Base-by-base conservation (phyloP, 768 basidiomycete genomes). In the Psilocybe sp. region DNA sequence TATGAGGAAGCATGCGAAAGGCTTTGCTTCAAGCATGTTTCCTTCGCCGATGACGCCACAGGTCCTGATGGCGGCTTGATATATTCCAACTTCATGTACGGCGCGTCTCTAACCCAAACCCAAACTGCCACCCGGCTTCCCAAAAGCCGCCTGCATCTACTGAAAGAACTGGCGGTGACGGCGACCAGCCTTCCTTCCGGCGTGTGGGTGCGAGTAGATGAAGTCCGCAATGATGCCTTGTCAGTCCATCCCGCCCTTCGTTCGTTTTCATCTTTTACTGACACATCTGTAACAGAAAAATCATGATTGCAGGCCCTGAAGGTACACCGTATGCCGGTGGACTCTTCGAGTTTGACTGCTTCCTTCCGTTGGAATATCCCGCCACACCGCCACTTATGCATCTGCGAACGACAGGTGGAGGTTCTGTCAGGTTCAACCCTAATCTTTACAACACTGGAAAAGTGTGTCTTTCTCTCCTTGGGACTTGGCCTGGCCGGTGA, bases 231-330 rank as follows among this genome's bases (percentile, higher is more conserved):
- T 60, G 80, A 82, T 56, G 77, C 69, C 1, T 71, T 81, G 80
- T 80, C 57, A 51, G 79, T 56, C 28, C 28, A 50, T 23, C 13
- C 40, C 39, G 16, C 50, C 52, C 28, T 46, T 32, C 42, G n/a
- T 43, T 33, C 41, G 10, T 16, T 40, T 28, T 28, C n/a, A 23
- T 43, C 47, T 13, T 40, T 44, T 43, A 51, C 46, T 60, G 49
- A 51, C 40, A 44, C 51, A 36, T 34, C 35, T 47, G 44, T 43
- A 43, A 39, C 56, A 80, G 77, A 10, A 79, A 79, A 55, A 67
- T 78, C 34, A 74, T 82, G 73, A 81, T 82, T 46, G 80, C 79
- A 19, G 80, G 81, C 1, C 80, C 81, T 4, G 75, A 76, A 47
- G 75, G 69, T 31, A 80, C 79, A 13, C 81, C 80, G 2, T 81